These are phyloP conservation scores for Rubia occidens DNA, from an alignment of 305 asterid species.

Conservation along the genomic window DNA sequence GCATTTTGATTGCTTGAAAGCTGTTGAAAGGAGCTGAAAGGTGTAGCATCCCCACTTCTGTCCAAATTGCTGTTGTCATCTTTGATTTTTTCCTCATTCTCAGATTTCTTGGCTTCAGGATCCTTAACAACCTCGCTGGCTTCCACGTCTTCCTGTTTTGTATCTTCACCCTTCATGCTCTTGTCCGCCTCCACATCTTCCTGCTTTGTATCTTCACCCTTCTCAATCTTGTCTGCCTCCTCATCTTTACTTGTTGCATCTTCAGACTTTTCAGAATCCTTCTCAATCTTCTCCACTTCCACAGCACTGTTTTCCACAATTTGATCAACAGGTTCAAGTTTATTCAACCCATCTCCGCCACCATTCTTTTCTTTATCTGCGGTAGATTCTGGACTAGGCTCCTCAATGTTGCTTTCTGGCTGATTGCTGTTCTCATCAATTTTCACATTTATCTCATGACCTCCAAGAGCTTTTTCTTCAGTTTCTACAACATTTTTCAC, in stretches of 20 bases:
- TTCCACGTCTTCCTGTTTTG: conserved; percentile 21
- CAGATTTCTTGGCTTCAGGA: conserved; percentile 19
- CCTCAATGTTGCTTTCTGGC: conserved; percentile 22
- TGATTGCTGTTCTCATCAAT: conserved; percentile 24
- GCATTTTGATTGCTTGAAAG: conserved; percentile 82
- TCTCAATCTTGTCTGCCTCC: conserved; percentile 15
- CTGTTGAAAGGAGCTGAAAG: conserved; percentile 68
- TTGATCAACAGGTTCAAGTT: conserved; percentile 21
- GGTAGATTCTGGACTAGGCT: conserved; percentile 3
- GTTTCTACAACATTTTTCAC: conserved; percentile 7
- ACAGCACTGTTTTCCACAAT: neutral
- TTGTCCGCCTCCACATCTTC: neutral
- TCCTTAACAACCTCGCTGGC: neutral
- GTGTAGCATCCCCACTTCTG: conserved; percentile 37
- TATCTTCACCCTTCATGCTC: conserved; percentile 12
- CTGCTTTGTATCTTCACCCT: conserved; percentile 5
- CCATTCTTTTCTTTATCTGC: neutral
- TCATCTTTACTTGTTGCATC: conserved; percentile 21
- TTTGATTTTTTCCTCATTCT: conserved; percentile 24
- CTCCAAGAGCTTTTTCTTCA: conserved; percentile 12
- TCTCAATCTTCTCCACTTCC: conserved; percentile 3
- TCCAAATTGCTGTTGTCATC: conserved; percentile 27
- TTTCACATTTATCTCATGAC: conserved; percentile 16
- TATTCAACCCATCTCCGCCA: conserved; percentile 12
- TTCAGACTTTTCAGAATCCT: conserved; percentile 24